phyloP scores from a whole-genome alignment of 306 rosid species.

The Lathyrus oleraceus region DNA sequence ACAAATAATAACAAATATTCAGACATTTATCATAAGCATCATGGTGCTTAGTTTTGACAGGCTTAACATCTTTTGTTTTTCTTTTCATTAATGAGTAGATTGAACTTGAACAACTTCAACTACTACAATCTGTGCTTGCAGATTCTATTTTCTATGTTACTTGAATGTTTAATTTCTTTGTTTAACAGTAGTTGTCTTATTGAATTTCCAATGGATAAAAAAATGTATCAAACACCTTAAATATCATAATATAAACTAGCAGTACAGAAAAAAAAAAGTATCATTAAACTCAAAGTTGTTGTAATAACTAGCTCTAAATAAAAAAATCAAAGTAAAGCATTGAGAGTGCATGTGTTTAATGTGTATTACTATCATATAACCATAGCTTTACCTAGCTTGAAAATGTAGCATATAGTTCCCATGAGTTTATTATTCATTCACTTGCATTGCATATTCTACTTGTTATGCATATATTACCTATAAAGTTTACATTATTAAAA shows the following conservation, averaged over 20 bases:
- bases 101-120: too few relatives aligned
- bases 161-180: too few relatives aligned
- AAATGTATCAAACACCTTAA: too few relatives aligned
- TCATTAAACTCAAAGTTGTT: constrained; percentile 12
- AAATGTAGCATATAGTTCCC: constrained; percentile 19
- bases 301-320: constrained; percentile 24
- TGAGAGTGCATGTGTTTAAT: constrained; percentile 14
- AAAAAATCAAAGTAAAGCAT: constrained; percentile 9
- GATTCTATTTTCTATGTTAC: too few relatives aligned
- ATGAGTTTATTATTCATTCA: constrained; percentile 42
- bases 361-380: not conserved
- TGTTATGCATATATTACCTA: not conserved
- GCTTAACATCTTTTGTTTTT: too few relatives aligned
- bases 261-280: not conserved
- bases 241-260: not conserved
- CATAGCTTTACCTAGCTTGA: constrained; percentile 27
- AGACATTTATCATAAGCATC: too few relatives aligned
- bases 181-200: too few relatives aligned
- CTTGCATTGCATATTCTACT: constrained; percentile 23
- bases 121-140: too few relatives aligned
- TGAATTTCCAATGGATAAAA: too few relatives aligned
- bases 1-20: too few relatives aligned
- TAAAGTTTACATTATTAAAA: constrained; percentile 21
- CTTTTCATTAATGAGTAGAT: too few relatives aligned
- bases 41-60: too few relatives aligned